Evolutionary conservation across 768 basidiomycete species (phyloP), one percentile per base, ranked within the genome.

Genomic region (Mycena galericulata): DNA sequence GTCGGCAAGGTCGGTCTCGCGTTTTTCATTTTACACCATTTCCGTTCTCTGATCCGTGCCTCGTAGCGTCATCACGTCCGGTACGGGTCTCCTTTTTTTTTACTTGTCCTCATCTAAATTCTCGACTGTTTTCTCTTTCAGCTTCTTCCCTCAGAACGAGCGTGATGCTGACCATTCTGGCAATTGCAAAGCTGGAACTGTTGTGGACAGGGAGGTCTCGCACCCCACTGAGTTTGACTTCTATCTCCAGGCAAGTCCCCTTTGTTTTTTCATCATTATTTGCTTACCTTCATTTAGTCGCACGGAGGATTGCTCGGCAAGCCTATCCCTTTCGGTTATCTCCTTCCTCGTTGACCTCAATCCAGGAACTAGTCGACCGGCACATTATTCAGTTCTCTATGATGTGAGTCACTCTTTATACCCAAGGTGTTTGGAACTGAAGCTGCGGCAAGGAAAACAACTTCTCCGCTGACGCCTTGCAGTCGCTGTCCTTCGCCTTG

Each of bases 401-500:
- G 84, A 79, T 34, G 77, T 36, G 34, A 36, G 34, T 36, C 34
- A 70, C 8, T n/a, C 34, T 50, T 27, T 43, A n/a, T n/a, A 51
- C 32, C 29, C n/a, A 18, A 18, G 30, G 29, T 4, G n/a, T 29
- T 32, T 18, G 5, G 18, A 32, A 8, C 20, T 46, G 9, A 18
- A 32, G 8, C n/a, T 22, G 3, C 45, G 8, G 34, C 34, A 7
- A 36, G 34, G 34, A 36, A 54, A 93, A 90, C 71, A 80, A 80
- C 7, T 90, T 51, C 68, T 88, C 87, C 40, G 82, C 88, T 24
- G 90, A 92, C 71, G 84, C 85, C 27, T 74, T 93, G 10, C 92
- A 93, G 60, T 85, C 86, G 0, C 73, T 90, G 4, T 89, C 93
- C 0, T 95, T 92, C 58, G 90, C 92, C 0, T 78, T 90, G 0